Evolutionary conservation across 305 asterid species (phyloP).

Genomic region (Fraxinus nigra): DNA sequence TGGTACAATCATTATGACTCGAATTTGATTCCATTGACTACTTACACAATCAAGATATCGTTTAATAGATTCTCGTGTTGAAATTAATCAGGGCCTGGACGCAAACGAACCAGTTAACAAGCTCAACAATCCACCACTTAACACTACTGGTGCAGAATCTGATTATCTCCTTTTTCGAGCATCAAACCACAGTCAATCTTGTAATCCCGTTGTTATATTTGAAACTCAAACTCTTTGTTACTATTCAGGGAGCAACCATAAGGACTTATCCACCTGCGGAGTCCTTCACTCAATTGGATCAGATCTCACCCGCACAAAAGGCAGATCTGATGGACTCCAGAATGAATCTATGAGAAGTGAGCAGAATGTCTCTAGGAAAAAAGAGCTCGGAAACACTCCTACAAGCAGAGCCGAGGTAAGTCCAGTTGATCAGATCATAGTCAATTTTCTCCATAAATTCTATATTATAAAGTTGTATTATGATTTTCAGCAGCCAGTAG

Average conservation of each 20-base stretch:
- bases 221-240: neutral
- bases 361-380: slow-evolving; percentile 44
- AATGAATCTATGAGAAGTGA: slow-evolving; percentile 56
- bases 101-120: slow-evolving; percentile 40
- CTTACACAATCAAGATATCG: neutral
- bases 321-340: slow-evolving; percentile 38
- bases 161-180: slow-evolving; percentile 9
- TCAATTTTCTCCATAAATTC: neutral
- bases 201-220: neutral
- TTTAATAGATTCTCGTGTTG: slow-evolving; percentile 14
- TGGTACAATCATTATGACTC: slow-evolving; percentile 41
- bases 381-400: slow-evolving; percentile 58
- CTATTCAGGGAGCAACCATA: slow-evolving; percentile 38
- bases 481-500: slow-evolving; percentile 57
- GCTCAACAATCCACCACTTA: slow-evolving; percentile 33
- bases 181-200: neutral
- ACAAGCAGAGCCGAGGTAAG: slow-evolving; percentile 67
- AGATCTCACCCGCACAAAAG: slow-evolving; percentile 74
- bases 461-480: neutral
- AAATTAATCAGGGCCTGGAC: slow-evolving; percentile 51
- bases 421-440: neutral
- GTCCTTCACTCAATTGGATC: slow-evolving; percentile 86
- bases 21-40: neutral
- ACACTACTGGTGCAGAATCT: slow-evolving; percentile 28
- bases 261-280: slow-evolving; percentile 77